Evolutionary conservation across 2,329 filamentous ascomycete genomes (phyloP).

Genomic region (Colletotrichum sp.): DNA sequence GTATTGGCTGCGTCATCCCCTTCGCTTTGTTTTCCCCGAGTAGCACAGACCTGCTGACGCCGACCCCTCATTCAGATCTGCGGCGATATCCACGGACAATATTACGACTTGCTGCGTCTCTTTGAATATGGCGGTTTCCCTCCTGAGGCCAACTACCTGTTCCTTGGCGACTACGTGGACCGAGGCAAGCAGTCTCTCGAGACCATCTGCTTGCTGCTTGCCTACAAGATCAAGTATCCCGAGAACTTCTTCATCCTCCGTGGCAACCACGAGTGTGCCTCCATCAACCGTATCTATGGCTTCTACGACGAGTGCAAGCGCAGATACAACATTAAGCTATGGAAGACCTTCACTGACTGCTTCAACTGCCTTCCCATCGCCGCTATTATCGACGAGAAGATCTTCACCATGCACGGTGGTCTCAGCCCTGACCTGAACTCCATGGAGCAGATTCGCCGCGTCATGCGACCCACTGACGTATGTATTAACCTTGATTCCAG

Average conservation of each 20-base stretch:
- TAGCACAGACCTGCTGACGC: conserved; percentile 21
- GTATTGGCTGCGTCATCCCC: not conserved
- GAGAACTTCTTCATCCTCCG: conserved; percentile 99
- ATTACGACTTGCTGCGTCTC: conserved; percentile 94
- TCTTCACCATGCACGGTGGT: conserved; percentile 99
- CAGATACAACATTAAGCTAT: conserved; percentile 98
- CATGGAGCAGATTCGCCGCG: conserved; percentile 99
- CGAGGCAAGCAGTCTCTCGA: conserved; percentile 99
- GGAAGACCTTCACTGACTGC: conserved; percentile 99
- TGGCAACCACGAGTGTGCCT: conserved; percentile 98
- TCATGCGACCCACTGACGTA: conserved; percentile 99
- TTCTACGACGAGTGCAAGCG: conserved; percentile 99
- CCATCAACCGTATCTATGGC: conserved; percentile 98
- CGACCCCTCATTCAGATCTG: conserved; percentile 73
- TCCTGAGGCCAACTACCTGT: conserved; percentile 98
- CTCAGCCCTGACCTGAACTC: conserved; percentile 97
- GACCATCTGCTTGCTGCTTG: conserved; percentile 94
- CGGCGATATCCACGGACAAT: conserved; percentile 98
- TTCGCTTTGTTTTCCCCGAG: not conserved
- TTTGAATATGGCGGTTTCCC: conserved; percentile 99
- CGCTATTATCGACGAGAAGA: conserved; percentile 99
- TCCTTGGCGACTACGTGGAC: conserved; percentile 98
- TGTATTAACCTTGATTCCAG: conserved; percentile 48
- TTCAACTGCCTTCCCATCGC: conserved; percentile 99
- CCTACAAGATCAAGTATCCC: conserved; percentile 99